Base-by-base conservation (phyloP, 2,329 filamentous ascomycete species). In the Onygenales sp. region DNA sequence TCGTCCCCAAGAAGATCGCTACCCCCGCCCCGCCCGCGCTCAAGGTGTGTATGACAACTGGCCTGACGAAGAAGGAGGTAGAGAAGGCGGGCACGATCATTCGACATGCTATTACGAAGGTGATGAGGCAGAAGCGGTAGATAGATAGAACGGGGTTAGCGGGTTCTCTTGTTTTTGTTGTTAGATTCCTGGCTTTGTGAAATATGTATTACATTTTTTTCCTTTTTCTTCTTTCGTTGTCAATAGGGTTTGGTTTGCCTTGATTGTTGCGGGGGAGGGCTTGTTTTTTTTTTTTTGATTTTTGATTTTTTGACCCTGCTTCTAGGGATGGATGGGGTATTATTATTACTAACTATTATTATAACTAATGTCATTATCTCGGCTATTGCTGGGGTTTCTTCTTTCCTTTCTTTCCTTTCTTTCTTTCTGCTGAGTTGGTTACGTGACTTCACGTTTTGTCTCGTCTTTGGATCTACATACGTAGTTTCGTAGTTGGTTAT, bases 61-160 rank as follows among this genome's bases (percentile, higher is more conserved):
- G 87, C 1, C 74, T 98, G 57, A 87, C 87, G 27, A 94, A 87
- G 76, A 96, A 95, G 74, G 93, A 98, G 69, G 87, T 91, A 52
- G 94, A 98, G 74, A 95, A 94, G 76, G 89, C 93, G 0, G 93
- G 91, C 11, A 83, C 85, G 6, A 84, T 82, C 8, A 91, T 98
- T 60, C 80, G 92, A 56, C 91, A 96, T 72, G 92, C 93, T 11
- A 88, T 97, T 60, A 95, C 91, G 50, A 96, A 95, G 74, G 83
- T 97, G 56, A 83, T 98, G 78, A 80, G 77, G 61, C 73, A 73
- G 63, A 73, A 71, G 65, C 53, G 57, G 48, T 56, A 54, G 17
- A 40, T 42, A 17, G 17, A 17, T 34, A 6, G 45, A 13, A 13
- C 14, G 43, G 8, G 11, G 43, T 31, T 27, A 27, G 21, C 21